Conservation (phyloP, 331 rosid species). For the Rosa hybrid region DNA sequence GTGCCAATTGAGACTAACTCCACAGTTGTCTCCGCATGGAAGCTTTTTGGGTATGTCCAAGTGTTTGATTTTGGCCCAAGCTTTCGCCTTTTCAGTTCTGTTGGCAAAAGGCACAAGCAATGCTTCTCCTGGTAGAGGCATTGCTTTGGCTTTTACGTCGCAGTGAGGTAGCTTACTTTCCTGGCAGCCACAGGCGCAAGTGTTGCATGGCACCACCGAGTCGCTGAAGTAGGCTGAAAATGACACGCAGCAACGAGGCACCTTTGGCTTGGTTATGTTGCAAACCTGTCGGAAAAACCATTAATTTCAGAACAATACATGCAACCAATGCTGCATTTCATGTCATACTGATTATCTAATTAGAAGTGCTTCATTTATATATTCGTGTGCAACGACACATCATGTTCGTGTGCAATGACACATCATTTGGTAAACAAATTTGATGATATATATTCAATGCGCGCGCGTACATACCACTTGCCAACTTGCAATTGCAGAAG, state of each 20-base stretch:
- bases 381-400: neutral
- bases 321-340: neutral
- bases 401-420: neutral
- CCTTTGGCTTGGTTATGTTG: slow-evolving; percentile 69
- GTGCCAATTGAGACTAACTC: slow-evolving; percentile 89
- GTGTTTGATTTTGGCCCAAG: slow-evolving; percentile 78
- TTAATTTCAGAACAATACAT: neutral
- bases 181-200: slow-evolving; percentile 76
- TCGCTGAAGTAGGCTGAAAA: slow-evolving; percentile 76
- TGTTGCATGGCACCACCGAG: slow-evolving; percentile 78
- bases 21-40: slow-evolving; percentile 85
- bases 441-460: neutral
- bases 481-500: slow-evolving; percentile 70
- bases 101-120: slow-evolving; percentile 72
- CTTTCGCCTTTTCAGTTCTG: slow-evolving; percentile 58
- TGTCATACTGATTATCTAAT: neutral
- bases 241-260: slow-evolving; percentile 72
- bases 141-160: slow-evolving; percentile 27
- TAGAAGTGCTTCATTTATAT: neutral
- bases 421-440: neutral
- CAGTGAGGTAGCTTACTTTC: slow-evolving; percentile 30
- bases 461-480: slow-evolving; percentile 38
- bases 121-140: slow-evolving; percentile 71
- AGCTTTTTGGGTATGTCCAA: slow-evolving; percentile 36
- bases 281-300: slow-evolving; percentile 30